Conservation (phyloP, 176 grass and related monocot species). For the Olyra latifolia region DNA sequence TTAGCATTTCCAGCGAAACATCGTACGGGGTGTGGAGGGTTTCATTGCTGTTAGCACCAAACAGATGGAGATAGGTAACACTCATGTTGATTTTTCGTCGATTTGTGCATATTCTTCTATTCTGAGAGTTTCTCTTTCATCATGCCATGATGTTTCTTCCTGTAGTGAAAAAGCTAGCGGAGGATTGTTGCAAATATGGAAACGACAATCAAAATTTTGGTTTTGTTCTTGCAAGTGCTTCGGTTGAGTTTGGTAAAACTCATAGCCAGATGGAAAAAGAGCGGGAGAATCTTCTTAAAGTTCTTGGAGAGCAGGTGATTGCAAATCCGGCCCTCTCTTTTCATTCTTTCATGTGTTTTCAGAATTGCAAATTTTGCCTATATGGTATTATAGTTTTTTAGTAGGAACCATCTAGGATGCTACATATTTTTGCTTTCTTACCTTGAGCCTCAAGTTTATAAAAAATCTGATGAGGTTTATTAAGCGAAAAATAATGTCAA, state of each 20-base stretch:
- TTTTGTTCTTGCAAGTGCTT: conserved; percentile 79
- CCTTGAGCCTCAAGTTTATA: neutral
- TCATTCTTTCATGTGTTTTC: conserved; percentile 23
- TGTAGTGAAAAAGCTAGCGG: conserved; percentile 85
- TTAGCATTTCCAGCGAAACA: conserved; percentile 87
- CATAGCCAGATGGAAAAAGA: conserved; percentile 88
- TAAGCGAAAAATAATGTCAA: conserved; percentile 19
- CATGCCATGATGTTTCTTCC: conserved; percentile 16
- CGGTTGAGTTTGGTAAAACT: conserved; percentile 75
- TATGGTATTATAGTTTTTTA: neutral
- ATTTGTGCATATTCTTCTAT: neutral
- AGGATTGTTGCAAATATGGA: conserved; percentile 96
- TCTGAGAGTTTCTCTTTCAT: conserved; percentile 2
- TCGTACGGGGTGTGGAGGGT: conserved; percentile 72
- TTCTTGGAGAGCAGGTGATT: conserved; percentile 81
- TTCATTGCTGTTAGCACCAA: conserved; percentile 88
- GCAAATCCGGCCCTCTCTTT: neutral
- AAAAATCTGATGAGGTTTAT: neutral
- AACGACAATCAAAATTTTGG: conserved; percentile 59
- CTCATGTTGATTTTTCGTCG: neutral
- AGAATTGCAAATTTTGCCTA: conserved; percentile 5
- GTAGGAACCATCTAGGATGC: neutral
- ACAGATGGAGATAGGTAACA: conserved; percentile 91
- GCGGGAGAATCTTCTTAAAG: conserved; percentile 69
- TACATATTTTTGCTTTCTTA: conserved; percentile 9